A percentile compares a stretch with the other conserved stretches of the same genome.
phyloP scores from a whole-genome alignment of 257 asterid species.

The Phtheirospermum japonicum region DNA sequence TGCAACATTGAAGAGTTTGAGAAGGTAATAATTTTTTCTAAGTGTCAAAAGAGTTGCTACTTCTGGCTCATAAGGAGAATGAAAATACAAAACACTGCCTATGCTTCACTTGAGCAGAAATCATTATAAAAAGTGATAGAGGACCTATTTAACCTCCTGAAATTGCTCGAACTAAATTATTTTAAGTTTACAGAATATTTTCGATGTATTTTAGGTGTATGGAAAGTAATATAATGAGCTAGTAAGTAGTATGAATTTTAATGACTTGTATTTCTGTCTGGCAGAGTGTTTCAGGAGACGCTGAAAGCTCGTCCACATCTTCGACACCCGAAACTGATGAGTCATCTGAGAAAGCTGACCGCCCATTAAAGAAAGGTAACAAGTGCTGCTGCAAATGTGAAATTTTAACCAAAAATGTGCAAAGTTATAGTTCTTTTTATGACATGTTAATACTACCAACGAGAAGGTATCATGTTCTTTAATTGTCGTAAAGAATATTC shows the following conservation, averaged over 20 bases:
- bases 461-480: slow-evolving; percentile 9
- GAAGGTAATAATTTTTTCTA: slow-evolving; percentile 50
- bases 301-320: slow-evolving; percentile 58
- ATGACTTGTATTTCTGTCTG: slow-evolving; percentile 21
- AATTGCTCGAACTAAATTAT: slow-evolving; percentile 23
- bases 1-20: slow-evolving; percentile 68
- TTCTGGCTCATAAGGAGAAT: slow-evolving; percentile 21
- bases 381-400: slow-evolving; percentile 20
- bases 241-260: slow-evolving; percentile 20
- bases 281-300: slow-evolving; percentile 75
- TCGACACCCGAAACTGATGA: slow-evolving; percentile 48
- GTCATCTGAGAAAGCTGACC: slow-evolving; percentile 45
- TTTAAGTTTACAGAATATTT: slow-evolving; percentile 1
- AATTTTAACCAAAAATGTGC: neutral
- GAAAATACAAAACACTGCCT: neutral
- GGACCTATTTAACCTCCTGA: slow-evolving; percentile 11
- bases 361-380: slow-evolving; percentile 73
- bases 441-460: neutral
- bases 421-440: neutral
- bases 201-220: slow-evolving; percentile 3
- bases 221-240: slow-evolving; percentile 13
- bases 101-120: slow-evolving; percentile 2
- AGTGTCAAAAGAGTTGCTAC: slow-evolving; percentile 10
- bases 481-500: slow-evolving; percentile 10
- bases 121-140: slow-evolving; percentile 5